phyloP scores from a whole-genome alignment of 306 rosid genomes.

The Citrullus amarus region DNA sequence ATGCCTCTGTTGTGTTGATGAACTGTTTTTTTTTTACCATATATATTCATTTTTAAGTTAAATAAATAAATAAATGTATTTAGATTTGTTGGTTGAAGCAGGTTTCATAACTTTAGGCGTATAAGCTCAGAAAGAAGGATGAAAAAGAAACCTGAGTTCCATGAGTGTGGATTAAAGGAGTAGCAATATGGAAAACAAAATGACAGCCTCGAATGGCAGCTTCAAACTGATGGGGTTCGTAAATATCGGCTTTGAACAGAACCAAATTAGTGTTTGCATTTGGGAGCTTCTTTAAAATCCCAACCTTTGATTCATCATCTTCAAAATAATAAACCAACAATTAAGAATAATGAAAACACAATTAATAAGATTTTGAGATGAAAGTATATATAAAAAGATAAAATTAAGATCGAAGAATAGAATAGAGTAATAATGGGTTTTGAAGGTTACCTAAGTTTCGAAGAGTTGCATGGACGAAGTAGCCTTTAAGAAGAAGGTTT shows the following conservation, averaged over 20 bases:
- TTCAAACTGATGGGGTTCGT: constrained; percentile 12
- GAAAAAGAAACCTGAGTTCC: constrained; percentile 11
- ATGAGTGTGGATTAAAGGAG: constrained; percentile 10
- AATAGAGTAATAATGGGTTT: no score
- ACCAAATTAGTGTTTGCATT: constrained; percentile 14
- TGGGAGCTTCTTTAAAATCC: constrained; percentile 22
- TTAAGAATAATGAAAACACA: no score
- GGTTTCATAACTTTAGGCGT: no score
- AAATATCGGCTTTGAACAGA: constrained; percentile 26
- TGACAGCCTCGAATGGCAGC: constrained; percentile 18
- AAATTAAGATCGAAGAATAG: no score
- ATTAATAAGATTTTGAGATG: no score
- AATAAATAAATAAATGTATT: no score
- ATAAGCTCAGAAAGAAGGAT: no score
- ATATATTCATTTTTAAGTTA: no score
- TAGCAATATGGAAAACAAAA: constrained; percentile 25
- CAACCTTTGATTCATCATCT: constrained; percentile 22
- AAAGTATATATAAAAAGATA: no score
- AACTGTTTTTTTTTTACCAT: no score
- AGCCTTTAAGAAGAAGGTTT: constrained; percentile 23
- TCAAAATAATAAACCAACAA: neutral
- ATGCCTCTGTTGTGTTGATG: neutral
- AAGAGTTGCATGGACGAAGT: constrained; percentile 30
- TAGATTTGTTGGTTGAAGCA: no score
- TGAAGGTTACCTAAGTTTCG: constrained; percentile 12